These are phyloP conservation scores for Malus hybrid DNA, from an alignment of 331 rosid species.

Conservation along the genomic window DNA sequence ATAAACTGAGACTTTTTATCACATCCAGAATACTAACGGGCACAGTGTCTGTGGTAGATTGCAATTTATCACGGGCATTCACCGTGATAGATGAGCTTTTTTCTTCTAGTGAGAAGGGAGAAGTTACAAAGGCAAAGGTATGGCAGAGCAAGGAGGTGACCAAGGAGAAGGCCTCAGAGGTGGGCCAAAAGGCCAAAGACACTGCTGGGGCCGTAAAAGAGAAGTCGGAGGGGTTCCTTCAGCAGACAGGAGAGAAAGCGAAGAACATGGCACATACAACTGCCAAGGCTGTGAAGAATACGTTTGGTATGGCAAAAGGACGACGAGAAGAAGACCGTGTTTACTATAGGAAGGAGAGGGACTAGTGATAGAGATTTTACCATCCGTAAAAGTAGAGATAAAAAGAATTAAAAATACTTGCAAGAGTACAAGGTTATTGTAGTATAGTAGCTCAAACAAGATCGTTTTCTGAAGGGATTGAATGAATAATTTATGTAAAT, in stretches of 20 bases:
- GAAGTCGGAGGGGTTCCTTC: slow-evolving; percentile 25
- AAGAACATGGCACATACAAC: slow-evolving; percentile 12
- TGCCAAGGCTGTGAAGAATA: slow-evolving; percentile 16
- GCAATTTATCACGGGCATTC: too few relatives aligned
- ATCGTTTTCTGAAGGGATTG: too few relatives aligned
- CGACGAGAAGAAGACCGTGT: background rate
- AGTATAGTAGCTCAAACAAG: too few relatives aligned
- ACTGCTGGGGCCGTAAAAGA: background rate
- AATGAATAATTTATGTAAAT: too few relatives aligned
- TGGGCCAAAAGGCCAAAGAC: slow-evolving; percentile 15
- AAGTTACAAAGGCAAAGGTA: slow-evolving; percentile 30
- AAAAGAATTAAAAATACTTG: too few relatives aligned
- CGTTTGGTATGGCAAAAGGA: slow-evolving; percentile 11
- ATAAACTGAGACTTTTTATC: too few relatives aligned
- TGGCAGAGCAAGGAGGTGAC: slow-evolving; percentile 16
- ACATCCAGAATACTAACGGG: too few relatives aligned
- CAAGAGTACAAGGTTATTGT: too few relatives aligned
- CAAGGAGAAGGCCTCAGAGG: slow-evolving; percentile 11
- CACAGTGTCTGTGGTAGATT: too few relatives aligned
- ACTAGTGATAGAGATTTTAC: background rate
- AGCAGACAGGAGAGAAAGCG: slow-evolving; percentile 39
- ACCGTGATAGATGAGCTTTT: too few relatives aligned
- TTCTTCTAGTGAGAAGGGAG: slow-evolving; percentile 4
- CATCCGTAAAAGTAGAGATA: too few relatives aligned
- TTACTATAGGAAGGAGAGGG: background rate